These are phyloP conservation scores for Thalassiosira hispida DNA, from an alignment of 352 stramenopile genomes.

Conservation along the genomic window DNA sequence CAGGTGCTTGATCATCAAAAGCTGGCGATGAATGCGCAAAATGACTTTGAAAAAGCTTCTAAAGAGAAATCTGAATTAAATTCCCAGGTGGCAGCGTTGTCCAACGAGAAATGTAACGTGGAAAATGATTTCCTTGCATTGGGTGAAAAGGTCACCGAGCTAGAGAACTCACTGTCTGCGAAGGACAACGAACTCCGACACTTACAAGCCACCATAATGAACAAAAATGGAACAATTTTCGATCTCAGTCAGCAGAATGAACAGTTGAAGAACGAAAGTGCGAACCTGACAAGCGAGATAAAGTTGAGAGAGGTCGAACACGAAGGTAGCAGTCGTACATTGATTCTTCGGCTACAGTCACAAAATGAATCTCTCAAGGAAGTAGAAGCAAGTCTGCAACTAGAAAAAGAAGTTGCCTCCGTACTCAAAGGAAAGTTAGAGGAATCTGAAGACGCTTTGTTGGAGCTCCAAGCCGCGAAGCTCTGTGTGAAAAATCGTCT, in stretches of 20 bases:
- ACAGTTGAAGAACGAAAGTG: conserved; percentile 14
- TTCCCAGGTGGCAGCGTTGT: background rate
- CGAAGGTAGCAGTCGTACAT: conserved; percentile 5
- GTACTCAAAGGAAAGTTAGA: conserved; percentile 26
- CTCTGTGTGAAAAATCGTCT: conserved; percentile 22
- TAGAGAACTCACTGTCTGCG: conserved; percentile 4
- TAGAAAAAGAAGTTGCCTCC: conserved; percentile 33
- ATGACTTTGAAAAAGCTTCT: conserved; percentile 11
- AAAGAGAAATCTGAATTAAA: conserved; percentile 26
- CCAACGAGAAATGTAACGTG: conserved; percentile 6
- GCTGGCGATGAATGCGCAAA: background rate
- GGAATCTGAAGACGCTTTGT: conserved; percentile 18
- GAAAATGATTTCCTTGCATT: conserved; percentile 5
- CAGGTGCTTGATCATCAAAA: conserved; percentile 19
- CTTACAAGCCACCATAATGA: conserved; percentile 15
- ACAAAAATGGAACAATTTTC: conserved; percentile 15
- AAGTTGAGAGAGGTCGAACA: conserved; percentile 7
- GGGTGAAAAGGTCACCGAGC: conserved; percentile 13
- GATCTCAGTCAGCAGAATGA: conserved; percentile 35
- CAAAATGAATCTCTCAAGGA: conserved; percentile 34
- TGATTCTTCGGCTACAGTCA: conserved; percentile 22
- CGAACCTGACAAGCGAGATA: conserved; percentile 15
- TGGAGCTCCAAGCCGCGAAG: conserved; percentile 23
- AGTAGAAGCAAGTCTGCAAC: conserved; percentile 12
- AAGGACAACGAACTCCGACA: conserved; percentile 29